These are phyloP conservation scores for Starmerella davenportii DNA, from an alignment of 805 yeast genomes.

Conservation along the genomic window DNA sequence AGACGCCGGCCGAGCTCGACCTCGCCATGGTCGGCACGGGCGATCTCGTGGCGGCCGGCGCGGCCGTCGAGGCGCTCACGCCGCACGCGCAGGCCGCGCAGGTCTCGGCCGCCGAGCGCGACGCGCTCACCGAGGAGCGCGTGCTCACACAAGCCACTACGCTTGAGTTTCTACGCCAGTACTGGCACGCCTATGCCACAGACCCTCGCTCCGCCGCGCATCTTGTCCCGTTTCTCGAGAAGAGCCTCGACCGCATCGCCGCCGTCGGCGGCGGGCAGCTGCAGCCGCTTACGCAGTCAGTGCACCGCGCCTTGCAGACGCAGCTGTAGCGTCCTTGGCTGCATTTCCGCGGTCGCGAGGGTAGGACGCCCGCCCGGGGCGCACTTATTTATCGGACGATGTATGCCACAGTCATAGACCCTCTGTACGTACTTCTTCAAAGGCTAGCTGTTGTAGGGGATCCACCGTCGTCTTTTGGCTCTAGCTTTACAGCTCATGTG, in stretches of 20 bases:
- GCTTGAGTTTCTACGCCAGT: slow-evolving; percentile 56
- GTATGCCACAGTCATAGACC: too few species aligned
- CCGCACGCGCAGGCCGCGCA: slow-evolving; percentile 1
- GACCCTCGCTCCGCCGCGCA: slow-evolving; percentile 24
- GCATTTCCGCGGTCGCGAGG: too few species aligned
- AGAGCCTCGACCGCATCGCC: slow-evolving; percentile 10
- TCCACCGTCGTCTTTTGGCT: too few species aligned
- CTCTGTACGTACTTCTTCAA: too few species aligned
- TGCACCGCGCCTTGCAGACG: slow-evolving; percentile 7
- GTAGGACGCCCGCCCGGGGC: too few species aligned
- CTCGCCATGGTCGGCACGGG: slow-evolving; percentile 49
- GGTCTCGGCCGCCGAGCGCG: slow-evolving; percentile 1
- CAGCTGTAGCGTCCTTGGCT: neutral
- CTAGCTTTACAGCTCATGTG: too few species aligned
- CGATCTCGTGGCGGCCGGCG: slow-evolving; percentile 7
- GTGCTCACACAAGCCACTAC: slow-evolving; percentile 53
- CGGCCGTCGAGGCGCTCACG: slow-evolving; percentile 4
- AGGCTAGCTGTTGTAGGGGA: too few species aligned
- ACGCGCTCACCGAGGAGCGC: slow-evolving; percentile 21
- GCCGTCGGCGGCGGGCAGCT: slow-evolving; percentile 5
- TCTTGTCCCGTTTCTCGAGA: slow-evolving; percentile 6
- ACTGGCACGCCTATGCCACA: slow-evolving; percentile 30
- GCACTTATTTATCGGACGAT: too few species aligned
- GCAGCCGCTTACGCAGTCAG: slow-evolving; percentile 6
- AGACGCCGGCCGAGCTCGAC: slow-evolving; percentile 29